A percentile compares a stretch with the other conserved stretches of the same genome.
Conservation (phyloP, 345 rosid species). For the Salix koriyanagi region DNA sequence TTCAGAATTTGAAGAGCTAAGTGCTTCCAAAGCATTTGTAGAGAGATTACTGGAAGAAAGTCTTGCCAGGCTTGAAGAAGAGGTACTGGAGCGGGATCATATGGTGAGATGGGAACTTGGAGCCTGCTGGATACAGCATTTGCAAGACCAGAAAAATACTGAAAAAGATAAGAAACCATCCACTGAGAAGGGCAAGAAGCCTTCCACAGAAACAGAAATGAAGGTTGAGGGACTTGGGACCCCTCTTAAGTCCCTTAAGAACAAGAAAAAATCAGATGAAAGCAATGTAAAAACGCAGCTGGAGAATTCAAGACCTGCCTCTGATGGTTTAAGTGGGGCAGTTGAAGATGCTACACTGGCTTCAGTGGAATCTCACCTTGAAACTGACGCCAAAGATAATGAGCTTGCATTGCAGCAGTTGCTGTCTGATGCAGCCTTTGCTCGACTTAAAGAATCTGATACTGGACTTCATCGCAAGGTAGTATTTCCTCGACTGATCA, state of each 20-base stretch:
- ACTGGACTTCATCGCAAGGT: slow-evolving; percentile 97
- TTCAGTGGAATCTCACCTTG: slow-evolving; percentile 50
- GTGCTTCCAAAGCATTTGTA: slow-evolving; percentile 52
- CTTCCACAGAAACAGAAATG: slow-evolving; percentile 44
- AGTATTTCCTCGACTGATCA: slow-evolving; percentile 7
- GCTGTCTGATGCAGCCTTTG: slow-evolving; percentile 74
- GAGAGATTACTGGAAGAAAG: slow-evolving; percentile 77
- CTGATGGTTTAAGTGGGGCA: slow-evolving; percentile 37
- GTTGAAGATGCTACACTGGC: slow-evolving; percentile 35
- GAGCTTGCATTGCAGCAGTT: slow-evolving; percentile 51
- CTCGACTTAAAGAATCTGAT: slow-evolving; percentile 72
- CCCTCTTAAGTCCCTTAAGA: slow-evolving; percentile 83
- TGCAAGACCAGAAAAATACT: slow-evolving; percentile 83
- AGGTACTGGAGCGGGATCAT: slow-evolving; percentile 43
- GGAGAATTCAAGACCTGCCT: slow-evolving; percentile 37
- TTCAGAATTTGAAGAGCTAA: slow-evolving; percentile 55
- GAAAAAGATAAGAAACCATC: slow-evolving; percentile 76
- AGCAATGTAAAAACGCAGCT: slow-evolving; percentile 32
- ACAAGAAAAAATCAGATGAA: slow-evolving; percentile 64
- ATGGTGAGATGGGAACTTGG: slow-evolving; percentile 98
- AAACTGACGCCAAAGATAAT: slow-evolving; percentile 44
- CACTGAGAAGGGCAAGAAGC: slow-evolving; percentile 56
- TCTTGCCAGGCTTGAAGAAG: slow-evolving; percentile 72
- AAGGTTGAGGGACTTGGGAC: slow-evolving; percentile 96
- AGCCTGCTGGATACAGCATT: slow-evolving; percentile 97